Evolutionary conservation across 2,329 filamentous ascomycete genomes (phyloP), one percentile per base, ranked within the genome.

Genomic region (Calonectria henricotiae): DNA sequence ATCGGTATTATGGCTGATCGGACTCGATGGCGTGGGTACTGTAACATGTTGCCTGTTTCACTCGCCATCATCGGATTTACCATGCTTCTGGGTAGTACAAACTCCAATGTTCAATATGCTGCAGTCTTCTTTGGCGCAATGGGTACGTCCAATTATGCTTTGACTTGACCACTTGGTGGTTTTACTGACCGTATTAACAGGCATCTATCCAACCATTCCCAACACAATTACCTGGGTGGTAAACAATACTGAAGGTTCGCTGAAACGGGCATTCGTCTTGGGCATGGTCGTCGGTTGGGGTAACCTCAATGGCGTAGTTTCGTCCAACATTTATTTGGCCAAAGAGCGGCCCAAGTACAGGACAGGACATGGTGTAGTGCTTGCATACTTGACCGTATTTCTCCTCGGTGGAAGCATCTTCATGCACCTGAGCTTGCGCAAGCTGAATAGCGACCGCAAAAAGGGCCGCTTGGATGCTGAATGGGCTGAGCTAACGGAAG

Each of bases 201-300:
- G 92, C 0, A 93, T 94, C 68, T 94, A 94, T 74, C 92, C 92
- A 0, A 90, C 87, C 60, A 90, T 94, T 67, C 80, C 91, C 5
- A 94, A 94, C 77, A 93, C 91, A 0, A 89, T 94, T 23, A 88
- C 90, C 0, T 94, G 92, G 92, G 84, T 88, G 0, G 87, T 87
- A 58, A 94, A 94, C 79, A 94, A 94, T 67, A 87, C 89, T 11
- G 92, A 94, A 78, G 79, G 79, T 0, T 80, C 78, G 0, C 69
- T 80, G 78, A 94, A 94, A 80, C 87, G 93, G n/a, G 93, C 92
- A 27, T 88, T 94, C 35, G 90, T 91, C 0, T 80, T 94, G 0
- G 93, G 93, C 0, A 88, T 94, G 74, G 89, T 94, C n/a, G 93
- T 94, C 51, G 92, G 89, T 3, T 94, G 91, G 91, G 92, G 93